A percentile compares a stretch with the other conserved stretches of the same genome.
Evolutionary conservation across 345 rosid species (phyloP).

Genomic region (Pistacia atlantica): DNA sequence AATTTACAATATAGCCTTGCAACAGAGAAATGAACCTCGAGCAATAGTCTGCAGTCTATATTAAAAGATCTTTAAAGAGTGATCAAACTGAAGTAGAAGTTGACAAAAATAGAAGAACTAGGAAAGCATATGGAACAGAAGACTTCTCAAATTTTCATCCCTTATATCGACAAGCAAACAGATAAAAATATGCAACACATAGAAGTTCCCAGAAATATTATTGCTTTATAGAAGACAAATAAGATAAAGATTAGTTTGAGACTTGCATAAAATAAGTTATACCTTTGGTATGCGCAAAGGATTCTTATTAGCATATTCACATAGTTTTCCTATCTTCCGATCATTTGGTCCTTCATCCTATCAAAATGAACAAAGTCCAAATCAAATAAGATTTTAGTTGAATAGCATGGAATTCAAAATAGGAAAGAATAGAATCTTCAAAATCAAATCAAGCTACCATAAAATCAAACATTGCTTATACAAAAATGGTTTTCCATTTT

Average conservation of each 20-base stretch:
- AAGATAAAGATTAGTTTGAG: slow-evolving; percentile 10
- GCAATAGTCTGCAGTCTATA: no score
- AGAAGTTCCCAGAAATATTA: slow-evolving; percentile 1
- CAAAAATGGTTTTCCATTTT: background rate
- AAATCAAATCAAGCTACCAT: background rate
- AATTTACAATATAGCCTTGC: background rate
- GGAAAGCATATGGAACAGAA: background rate
- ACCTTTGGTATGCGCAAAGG: slow-evolving; percentile 97
- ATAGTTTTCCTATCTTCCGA: slow-evolving; percentile 84
- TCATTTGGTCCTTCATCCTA: slow-evolving; percentile 95
- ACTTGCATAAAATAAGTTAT: slow-evolving; percentile 25
- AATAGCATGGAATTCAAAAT: slow-evolving; percentile 11
- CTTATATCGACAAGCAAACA: background rate
- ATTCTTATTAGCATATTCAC: slow-evolving; percentile 92
- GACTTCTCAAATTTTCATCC: background rate
- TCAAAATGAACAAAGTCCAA: slow-evolving; percentile 27
- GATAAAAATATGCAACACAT: background rate
- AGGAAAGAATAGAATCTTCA: background rate
- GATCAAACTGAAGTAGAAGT: background rate
- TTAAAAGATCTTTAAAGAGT: background rate
- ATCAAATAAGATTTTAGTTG: background rate
- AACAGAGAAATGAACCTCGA: background rate
- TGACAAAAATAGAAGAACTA: background rate
- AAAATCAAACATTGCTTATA: background rate
- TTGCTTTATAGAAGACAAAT: background rate